Evolutionary conservation across 2,329 filamentous ascomycete species (phyloP), one percentile per base, ranked within the genome.

Genomic region (Neurospora crassa): DNA sequence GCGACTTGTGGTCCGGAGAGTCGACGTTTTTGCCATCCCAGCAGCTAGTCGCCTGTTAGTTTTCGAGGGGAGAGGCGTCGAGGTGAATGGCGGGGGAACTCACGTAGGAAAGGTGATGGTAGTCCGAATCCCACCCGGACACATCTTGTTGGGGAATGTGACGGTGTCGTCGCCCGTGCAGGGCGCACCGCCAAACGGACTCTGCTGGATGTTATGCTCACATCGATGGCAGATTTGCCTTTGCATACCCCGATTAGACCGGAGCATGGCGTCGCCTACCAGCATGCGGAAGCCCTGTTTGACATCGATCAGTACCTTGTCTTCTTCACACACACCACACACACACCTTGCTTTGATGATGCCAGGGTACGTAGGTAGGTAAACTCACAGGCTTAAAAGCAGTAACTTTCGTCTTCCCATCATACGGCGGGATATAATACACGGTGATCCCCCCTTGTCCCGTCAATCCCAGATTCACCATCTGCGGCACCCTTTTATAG

Each of bases 21-120:
- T 87, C 85, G 69, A 84, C 73, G 73, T 86, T 82, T 53, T 80
- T 80, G 47, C 87, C 87, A 72, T 88, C 82, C 86, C 87, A 88
- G 80, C 86, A 88, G 18, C 76, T 77, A 20, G n/a, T n/a, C n/a
- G n/a, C n/a, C n/a, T n/a, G n/a, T n/a, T n/a, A n/a, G n/a, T n/a
- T n/a, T n/a, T n/a, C n/a, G n/a, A n/a, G n/a, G n/a, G n/a, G n/a
- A n/a, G n/a, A n/a, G n/a, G n/a, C n/a, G n/a, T n/a, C n/a, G n/a
- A n/a, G n/a, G n/a, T n/a, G n/a, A n/a, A n/a, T n/a, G n/a, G n/a
- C n/a, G n/a, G n/a, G n/a, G 40, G 10, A 40, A 11, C 78, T 76
- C 16, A 80, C 78, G 80, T 79, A 2, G 80, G 80, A 75, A 84
- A 83, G 24, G 82, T 81, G 69, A 83, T 78, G n/a, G 81, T 81